Conservation (phyloP, 305 asterid species). For the Plantago lanceolata region DNA sequence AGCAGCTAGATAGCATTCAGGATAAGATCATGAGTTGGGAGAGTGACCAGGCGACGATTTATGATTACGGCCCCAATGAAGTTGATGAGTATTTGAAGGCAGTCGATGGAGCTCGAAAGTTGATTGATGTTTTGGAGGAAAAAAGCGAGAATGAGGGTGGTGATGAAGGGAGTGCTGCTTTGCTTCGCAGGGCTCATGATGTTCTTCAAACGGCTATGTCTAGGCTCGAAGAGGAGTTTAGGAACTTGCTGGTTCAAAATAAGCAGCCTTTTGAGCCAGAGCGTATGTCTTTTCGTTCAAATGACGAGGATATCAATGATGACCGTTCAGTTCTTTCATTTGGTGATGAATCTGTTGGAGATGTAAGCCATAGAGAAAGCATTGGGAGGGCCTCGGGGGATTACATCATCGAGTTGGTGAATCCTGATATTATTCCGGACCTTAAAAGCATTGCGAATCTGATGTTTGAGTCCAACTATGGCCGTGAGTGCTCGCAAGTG, state of each 20-base stretch:
- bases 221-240: slow-evolving; percentile 86
- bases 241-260: slow-evolving; percentile 66
- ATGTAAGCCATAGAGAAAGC: slow-evolving; percentile 58
- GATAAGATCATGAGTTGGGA: slow-evolving; percentile 74
- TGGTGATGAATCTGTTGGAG: slow-evolving; percentile 80
- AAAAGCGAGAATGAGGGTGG: slow-evolving; percentile 28
- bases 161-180: slow-evolving; percentile 32
- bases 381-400: slow-evolving; percentile 66
- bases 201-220: slow-evolving; percentile 85
- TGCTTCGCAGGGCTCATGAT: slow-evolving; percentile 56
- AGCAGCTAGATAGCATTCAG: slow-evolving; percentile 51
- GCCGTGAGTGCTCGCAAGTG: slow-evolving; percentile 75
- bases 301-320: slow-evolving; percentile 64
- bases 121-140: slow-evolving; percentile 55
- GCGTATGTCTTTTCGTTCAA: slow-evolving; percentile 79
- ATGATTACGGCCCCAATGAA: slow-evolving; percentile 80
- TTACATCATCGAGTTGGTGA: slow-evolving; percentile 54
- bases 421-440: slow-evolving; percentile 60
- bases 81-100: slow-evolving; percentile 61
- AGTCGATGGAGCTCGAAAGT: slow-evolving; percentile 59
- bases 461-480: slow-evolving; percentile 81
- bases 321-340: slow-evolving; percentile 64
- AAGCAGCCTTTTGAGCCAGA: slow-evolving; percentile 85
- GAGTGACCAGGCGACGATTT: slow-evolving; percentile 57
- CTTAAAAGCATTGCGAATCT: slow-evolving; percentile 58